phyloP scores from a whole-genome alignment of 441 rosid genomes.

The Gossypium gossypioides region DNA sequence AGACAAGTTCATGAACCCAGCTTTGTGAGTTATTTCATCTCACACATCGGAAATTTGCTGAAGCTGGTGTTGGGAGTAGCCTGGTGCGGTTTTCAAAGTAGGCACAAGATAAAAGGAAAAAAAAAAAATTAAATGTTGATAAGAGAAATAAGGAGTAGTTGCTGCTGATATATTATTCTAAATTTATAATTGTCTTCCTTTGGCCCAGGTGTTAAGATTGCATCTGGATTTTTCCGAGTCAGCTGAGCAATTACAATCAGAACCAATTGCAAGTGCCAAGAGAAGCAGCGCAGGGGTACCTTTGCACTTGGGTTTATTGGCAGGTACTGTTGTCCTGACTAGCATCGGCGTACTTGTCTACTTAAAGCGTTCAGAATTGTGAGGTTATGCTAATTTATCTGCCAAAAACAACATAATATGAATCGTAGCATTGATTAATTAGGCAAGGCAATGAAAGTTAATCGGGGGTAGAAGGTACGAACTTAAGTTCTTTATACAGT shows the following conservation, averaged over 20 bases:
- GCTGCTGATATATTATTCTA: not conserved
- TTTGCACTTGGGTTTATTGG: slow-evolving; percentile 36
- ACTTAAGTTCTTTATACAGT: not conserved
- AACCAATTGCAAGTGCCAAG: slow-evolving; percentile 16
- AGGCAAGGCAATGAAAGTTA: not conserved
- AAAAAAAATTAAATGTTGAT: not conserved
- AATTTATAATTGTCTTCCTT: not conserved
- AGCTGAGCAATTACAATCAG: slow-evolving; percentile 21
- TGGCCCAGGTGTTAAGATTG: slow-evolving; percentile 55
- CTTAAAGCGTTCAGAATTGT: slow-evolving; percentile 49
- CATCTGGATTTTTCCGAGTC: slow-evolving; percentile 54
- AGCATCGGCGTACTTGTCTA: slow-evolving; percentile 50
- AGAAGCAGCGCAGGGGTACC: slow-evolving; percentile 24
- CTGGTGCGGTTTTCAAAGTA: not conserved
- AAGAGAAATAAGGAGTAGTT: not conserved
- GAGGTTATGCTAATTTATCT: slow-evolving; percentile 6
- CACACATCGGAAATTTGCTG: not conserved
- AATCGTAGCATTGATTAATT: not conserved
- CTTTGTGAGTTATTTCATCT: not conserved
- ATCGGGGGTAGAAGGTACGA: not conserved
- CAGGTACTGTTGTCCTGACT: slow-evolving; percentile 51
- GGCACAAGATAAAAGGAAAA: not conserved
- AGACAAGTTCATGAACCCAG: not conserved
- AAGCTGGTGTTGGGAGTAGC: not conserved
- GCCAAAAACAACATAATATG: not conserved